Base-by-base conservation (phyloP, 2,329 filamentous ascomycete genomes). In the Claviceps cyperi region DNA sequence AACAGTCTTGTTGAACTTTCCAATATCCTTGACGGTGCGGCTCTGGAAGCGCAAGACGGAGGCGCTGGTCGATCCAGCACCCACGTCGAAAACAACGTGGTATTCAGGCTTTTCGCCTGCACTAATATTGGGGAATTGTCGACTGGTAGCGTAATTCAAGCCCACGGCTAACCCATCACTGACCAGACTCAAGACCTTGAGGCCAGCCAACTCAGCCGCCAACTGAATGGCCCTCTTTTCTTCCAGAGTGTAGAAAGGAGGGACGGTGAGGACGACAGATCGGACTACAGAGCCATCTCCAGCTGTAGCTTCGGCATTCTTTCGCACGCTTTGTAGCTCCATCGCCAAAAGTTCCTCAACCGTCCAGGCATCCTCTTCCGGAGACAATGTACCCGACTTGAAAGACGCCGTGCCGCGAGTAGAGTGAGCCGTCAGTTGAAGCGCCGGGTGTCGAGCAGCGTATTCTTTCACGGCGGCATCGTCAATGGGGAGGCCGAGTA, bases 81-180 rank as follows among this genome's bases (percentile, higher is more conserved):
- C 92, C 90, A 98, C 97, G 64, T 98, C 92, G 62, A 92, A 98
- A 32, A 98, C 80, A 64, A 98, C 70, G 69, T 98, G 88, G 59
- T 90, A 80, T 67, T 98, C 92, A 0, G 92, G 84, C 70, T 89
- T 89, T 56, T 78, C 84, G 50, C 87, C 88, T 49, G 92, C 83
- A 50, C 80, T 85, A 53, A 92, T 74, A 59, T 80, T 88, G 38
- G 90, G 88, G 67, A 97, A 98, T 15, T 85, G 88, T 60, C 92
- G 81, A 60, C 80, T 85, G 28, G 89, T 96, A 43, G 92, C 92
- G 66, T 97, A 98, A 69, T 98, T 94, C 57, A 98, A 70, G 24
- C 89, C 92, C 51, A 98, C 91, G 35, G 92, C 89, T 54, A 96
- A 69, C 15, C 90, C 90, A 62, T 98, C 92, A 56, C 84, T 92